Percentiles rank a stretch among this genome's conserved stretches.
phyloP scores from a whole-genome alignment of 2,329 filamentous ascomycete species.

The Lachnellula arida region DNA sequence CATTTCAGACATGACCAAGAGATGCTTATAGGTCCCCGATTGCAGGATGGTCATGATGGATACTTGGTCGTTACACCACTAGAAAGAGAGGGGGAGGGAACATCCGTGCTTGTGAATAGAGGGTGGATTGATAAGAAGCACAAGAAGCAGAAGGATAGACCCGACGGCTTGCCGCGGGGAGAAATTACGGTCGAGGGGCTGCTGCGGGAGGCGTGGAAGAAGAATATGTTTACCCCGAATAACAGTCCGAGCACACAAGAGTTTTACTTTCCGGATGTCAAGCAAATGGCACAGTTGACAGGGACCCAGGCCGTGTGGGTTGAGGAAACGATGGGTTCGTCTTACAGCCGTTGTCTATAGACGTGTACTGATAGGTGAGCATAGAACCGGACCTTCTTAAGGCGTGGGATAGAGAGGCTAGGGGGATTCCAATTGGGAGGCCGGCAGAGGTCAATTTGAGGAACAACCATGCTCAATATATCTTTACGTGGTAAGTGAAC shows the following conservation, averaged over 20 bases:
- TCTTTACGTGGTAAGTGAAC: constrained; percentile 84
- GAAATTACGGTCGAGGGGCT: constrained; percentile 79
- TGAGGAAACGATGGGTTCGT: constrained; percentile 85
- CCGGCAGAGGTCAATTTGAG: constrained; percentile 85
- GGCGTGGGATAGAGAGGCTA: constrained; percentile 68
- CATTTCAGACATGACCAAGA: constrained; percentile 81
- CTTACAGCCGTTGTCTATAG: constrained; percentile 9
- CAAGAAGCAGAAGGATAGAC: constrained; percentile 56
- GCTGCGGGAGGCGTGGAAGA: constrained; percentile 86
- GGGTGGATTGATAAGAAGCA: constrained; percentile 87
- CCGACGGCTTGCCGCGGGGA: constrained; percentile 61
- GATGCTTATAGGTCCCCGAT: constrained; percentile 90
- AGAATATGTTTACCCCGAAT: constrained; percentile 94
- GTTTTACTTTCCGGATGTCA: constrained; percentile 94
- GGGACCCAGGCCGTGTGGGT: constrained; percentile 90
- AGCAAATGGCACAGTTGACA: constrained; percentile 79
- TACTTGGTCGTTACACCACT: constrained; percentile 90
- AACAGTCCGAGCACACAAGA: constrained; percentile 78
- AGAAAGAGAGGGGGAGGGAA: constrained; percentile 59
- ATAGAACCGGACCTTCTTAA: constrained; percentile 74
- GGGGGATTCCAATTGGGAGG: constrained; percentile 85
- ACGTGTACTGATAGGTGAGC: constrained; percentile 12
- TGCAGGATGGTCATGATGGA: constrained; percentile 84
- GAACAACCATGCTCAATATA: constrained; percentile 98
- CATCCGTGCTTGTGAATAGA: constrained; percentile 79